phyloP scores from a whole-genome alignment of 106 monocot genomes.

The Cymbidium sinense region DNA sequence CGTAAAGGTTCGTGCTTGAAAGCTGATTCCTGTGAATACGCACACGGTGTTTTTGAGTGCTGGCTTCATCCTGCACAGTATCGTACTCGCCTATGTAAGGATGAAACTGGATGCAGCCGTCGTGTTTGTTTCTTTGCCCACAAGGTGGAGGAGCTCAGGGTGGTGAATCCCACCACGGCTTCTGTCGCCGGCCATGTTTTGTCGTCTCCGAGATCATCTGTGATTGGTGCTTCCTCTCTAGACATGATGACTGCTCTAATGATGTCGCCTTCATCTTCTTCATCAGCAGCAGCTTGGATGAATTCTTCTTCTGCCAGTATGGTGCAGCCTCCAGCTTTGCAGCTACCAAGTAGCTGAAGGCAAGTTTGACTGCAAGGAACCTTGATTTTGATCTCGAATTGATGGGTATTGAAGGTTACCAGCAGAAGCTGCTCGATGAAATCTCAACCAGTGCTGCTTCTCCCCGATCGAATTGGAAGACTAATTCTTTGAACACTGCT shows the following conservation, averaged over 20 bases:
- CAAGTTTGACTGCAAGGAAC: conserved; percentile 42
- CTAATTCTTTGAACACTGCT: background rate
- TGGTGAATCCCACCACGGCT: conserved; percentile 6
- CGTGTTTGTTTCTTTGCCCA: conserved; percentile 53
- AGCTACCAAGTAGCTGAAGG: conserved; percentile 46
- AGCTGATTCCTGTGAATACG: conserved; percentile 45
- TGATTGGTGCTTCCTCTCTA: conserved; percentile 19
- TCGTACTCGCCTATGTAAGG: conserved; percentile 1
- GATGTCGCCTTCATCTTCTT: conserved; percentile 16
- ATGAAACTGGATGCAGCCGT: conserved; percentile 33
- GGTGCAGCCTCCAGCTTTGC: conserved; percentile 26
- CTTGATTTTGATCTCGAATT: conserved; percentile 50
- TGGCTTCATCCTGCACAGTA: conserved; percentile 13
- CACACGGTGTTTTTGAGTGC: conserved; percentile 14
- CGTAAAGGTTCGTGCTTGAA: conserved; percentile 37
- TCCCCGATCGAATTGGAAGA: conserved; percentile 33
- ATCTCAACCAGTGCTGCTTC: conserved; percentile 23
- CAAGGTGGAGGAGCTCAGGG: conserved; percentile 36
- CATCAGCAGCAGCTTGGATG: conserved; percentile 20
- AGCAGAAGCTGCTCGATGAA: conserved; percentile 58
- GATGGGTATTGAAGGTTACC: conserved; percentile 41
- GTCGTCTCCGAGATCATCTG: conserved; percentile 29
- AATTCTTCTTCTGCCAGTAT: conserved; percentile 13
- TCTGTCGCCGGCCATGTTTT: conserved; percentile 15
- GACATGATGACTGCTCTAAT: conserved; percentile 38